Evolutionary conservation across 2,329 filamentous ascomycete species (phyloP), one percentile per base, ranked within the genome.

Genomic region (Sodiomyces alkalinus): DNA sequence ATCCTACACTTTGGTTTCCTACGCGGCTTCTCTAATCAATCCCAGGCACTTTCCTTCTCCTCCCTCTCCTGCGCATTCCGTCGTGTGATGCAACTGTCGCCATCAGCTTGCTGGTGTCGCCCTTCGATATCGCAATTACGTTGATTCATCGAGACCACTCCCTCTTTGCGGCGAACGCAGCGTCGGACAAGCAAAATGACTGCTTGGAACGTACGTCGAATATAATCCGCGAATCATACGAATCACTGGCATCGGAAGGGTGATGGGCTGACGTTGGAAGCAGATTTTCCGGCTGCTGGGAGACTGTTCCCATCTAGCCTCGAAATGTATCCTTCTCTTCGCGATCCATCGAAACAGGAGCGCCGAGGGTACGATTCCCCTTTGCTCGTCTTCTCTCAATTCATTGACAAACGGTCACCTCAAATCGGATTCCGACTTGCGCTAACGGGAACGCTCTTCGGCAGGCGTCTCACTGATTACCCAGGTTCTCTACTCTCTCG

Each of bases 401-500:
- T 23, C n/a, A n/a, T n/a, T n/a, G n/a, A n/a, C n/a, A n/a, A n/a
- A n/a, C n/a, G n/a, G n/a, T n/a, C n/a, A n/a, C 19, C 20, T 13
- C 15, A 23, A 28, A 25, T 19, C n/a, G 12, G 13, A 11, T 19
- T 15, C n/a, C 5, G 15, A n/a, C 7, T 17, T 5, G 23, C 12
- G 23, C 14, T 5, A 11, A 11, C 15, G 16, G 17, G 17, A 7
- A 21, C 29, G 19, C n/a, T 5, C 16, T 19, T 27, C n/a, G n/a
- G n/a, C 39, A 80, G 79, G 86, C 34, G 80, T 94, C 35, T 93
- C 85, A 15, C 74, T 93, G 47, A 81, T 96, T 44, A 93, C 80
- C 2, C 87, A 96, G 54, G 66, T 75, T 31, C 73, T 94, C 39
- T 96, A 96, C 56, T 73, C 77, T 31, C 51, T 78, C 37, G 86